Conservation (phyloP, 305 asterid genomes). For the Fraxinus sp. region DNA sequence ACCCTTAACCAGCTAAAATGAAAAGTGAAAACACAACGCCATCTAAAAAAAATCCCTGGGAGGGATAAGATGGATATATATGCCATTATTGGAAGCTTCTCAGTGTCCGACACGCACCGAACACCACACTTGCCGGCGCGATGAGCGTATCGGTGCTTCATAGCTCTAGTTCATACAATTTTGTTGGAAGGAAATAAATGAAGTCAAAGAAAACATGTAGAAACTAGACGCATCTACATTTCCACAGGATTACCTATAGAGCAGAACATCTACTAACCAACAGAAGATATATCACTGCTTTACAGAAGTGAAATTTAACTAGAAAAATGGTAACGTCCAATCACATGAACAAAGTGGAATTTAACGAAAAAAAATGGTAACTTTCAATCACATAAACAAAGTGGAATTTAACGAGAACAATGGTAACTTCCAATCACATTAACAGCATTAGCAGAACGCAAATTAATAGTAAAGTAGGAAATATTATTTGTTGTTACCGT, state of each 20-base stretch:
- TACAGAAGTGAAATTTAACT: not conserved
- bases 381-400: not conserved
- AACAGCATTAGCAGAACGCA: not conserved
- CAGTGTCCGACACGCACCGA: not conserved
- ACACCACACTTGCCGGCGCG: not conserved
- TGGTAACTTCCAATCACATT: not conserved
- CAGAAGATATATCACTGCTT: not conserved
- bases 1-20: not conserved
- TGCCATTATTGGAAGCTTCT: not conserved
- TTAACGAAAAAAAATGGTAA: not conserved
- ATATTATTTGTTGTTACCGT: slow-evolving; percentile 36
- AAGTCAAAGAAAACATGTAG: not conserved
- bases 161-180: not conserved
- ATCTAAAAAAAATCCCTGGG: not conserved
- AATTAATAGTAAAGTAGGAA: not conserved
- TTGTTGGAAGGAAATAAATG: not conserved
- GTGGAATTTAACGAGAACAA: not conserved
- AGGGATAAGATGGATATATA: not conserved
- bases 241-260: not conserved
- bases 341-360: not conserved
- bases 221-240: not conserved
- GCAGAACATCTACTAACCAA: not conserved
- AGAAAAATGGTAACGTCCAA: not conserved
- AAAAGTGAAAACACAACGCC: not conserved
- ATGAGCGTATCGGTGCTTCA: not conserved